A percentile compares a stretch with the other conserved stretches of the same genome.
These are phyloP conservation scores for Saccharomycopsis sp. DNA, from an alignment of 805 yeast species.

Conservation along the genomic window DNA sequence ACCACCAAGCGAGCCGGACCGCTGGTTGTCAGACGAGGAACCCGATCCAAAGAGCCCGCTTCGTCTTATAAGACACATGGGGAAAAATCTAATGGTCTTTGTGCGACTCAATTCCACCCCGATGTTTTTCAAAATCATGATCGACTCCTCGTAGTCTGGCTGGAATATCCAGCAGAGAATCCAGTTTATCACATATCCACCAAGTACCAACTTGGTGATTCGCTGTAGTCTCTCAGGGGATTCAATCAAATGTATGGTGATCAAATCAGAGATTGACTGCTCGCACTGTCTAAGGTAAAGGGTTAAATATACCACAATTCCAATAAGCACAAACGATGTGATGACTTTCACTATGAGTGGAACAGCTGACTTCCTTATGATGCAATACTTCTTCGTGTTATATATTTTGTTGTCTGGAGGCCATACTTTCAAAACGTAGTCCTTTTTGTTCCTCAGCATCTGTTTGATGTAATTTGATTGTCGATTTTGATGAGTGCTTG, in stretches of 20 bases:
- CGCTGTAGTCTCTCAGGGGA: neutral
- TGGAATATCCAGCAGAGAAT: conserved; percentile 11
- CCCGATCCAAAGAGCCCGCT: neutral
- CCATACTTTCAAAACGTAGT: conserved; percentile 18
- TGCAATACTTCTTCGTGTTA: conserved; percentile 14
- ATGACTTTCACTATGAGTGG: conserved; percentile 4
- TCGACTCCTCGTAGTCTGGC: conserved; percentile 30
- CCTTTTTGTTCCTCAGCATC: conserved; percentile 5
- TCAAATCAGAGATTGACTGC: neutral
- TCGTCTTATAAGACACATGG: neutral
- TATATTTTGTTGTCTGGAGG: conserved; percentile 10
- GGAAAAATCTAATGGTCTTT: conserved; percentile 24
- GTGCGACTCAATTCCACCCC: conserved; percentile 35
- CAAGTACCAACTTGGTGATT: neutral
- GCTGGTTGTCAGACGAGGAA: neutral
- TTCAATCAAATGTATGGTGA: neutral
- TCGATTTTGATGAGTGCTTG: no score
- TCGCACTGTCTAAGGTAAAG: neutral
- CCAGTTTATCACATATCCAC: conserved; percentile 1
- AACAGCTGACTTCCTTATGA: conserved; percentile 13
- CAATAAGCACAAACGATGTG: neutral
- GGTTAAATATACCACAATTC: neutral
- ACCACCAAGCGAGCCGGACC: neutral
- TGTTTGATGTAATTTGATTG: neutral
- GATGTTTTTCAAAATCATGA: conserved; percentile 36